Conservation (phyloP, 495 filamentous ascomycete genomes). For the Pseudotulostoma volvatum region DNA sequence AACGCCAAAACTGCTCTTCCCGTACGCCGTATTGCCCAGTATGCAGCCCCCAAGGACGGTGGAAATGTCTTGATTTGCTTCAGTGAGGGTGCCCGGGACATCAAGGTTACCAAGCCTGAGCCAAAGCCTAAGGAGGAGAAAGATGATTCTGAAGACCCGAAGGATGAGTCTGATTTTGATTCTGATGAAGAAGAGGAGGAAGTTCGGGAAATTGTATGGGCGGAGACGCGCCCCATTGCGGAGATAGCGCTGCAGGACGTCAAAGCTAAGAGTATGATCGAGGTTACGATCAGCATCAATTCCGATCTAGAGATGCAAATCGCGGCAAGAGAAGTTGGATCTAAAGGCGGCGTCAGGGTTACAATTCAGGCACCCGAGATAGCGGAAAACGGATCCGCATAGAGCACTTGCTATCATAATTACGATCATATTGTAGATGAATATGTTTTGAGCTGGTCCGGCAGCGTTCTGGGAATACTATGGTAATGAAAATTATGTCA, state of each 20-base stretch:
- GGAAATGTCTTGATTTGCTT: conserved; percentile 77
- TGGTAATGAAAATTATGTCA: no score
- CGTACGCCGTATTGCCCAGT: conserved; percentile 62
- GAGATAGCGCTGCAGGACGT: conserved; percentile 70
- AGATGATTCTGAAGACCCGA: conserved; percentile 35
- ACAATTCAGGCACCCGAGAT: conserved; percentile 33
- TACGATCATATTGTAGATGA: no score
- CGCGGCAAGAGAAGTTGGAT: conserved; percentile 70
- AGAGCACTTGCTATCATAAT: no score
- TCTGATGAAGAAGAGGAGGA: conserved; percentile 75
- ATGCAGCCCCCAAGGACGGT: conserved; percentile 55
- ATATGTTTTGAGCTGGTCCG: no score
- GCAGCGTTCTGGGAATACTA: no score
- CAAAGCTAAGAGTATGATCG: conserved; percentile 80
- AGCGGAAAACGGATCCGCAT: conserved; percentile 26
- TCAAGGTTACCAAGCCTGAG: conserved; percentile 79
- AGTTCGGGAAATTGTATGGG: conserved; percentile 80
- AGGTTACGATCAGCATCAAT: conserved; percentile 76
- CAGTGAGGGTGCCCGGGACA: conserved; percentile 70
- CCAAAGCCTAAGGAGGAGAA: conserved; percentile 54
- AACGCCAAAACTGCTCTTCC: conserved; percentile 78
- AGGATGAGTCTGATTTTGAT: conserved; percentile 44
- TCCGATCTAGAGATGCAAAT: conserved; percentile 62
- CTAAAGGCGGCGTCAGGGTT: conserved; percentile 70
- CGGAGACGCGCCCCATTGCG: conserved; percentile 65